These are phyloP conservation scores for Lycium barbarum DNA, from an alignment of 257 asterid species.

Conservation along the genomic window DNA sequence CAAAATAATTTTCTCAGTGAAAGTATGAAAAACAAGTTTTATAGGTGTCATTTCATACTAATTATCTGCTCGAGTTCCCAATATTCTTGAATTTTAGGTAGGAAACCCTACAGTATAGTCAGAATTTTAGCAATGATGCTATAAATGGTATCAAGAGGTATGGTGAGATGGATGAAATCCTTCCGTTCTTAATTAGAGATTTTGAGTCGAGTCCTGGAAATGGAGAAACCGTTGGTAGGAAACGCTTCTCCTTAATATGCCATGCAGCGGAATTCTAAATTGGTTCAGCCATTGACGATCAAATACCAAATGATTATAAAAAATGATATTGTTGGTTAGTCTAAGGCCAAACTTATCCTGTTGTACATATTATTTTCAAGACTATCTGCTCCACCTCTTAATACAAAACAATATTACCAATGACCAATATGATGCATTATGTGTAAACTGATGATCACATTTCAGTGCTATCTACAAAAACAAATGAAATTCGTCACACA, in stretches of 20 bases:
- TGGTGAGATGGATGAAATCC: no score
- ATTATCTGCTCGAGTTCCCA: background rate
- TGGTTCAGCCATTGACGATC: no score
- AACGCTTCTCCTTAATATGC: background rate
- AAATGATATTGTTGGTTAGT: background rate
- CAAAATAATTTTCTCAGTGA: background rate
- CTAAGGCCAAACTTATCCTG: background rate
- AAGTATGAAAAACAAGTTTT: no score
- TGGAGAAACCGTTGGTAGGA: background rate
- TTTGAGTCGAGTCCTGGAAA: no score
- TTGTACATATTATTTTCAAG: background rate
- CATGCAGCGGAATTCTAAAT: background rate
- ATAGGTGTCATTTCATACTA: no score
- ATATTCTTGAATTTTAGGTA: background rate
- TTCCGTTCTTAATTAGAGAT: no score
- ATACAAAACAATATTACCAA: background rate
- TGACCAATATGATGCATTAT: background rate
- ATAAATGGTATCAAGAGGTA: no score
- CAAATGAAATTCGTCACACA: background rate
- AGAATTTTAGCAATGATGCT: background rate
- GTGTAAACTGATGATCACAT: background rate
- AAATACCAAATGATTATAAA: background rate
- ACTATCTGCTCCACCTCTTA: background rate
- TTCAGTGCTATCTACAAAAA: no score
- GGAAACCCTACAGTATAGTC: no score